Conservation (phyloP, 257 asterid species). For the Voacanga thouarsii region DNA sequence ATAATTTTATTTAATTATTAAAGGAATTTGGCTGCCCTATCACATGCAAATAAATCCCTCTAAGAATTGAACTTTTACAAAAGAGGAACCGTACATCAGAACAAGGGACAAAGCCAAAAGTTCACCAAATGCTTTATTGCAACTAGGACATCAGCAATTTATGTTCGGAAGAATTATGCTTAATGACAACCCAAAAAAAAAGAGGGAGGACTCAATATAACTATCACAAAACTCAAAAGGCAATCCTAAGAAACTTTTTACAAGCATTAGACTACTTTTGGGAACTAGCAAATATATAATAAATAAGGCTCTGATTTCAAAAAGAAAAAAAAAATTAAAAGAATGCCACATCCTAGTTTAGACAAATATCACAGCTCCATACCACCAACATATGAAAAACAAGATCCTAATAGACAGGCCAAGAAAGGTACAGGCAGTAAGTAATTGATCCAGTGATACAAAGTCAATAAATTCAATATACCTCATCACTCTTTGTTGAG, state of each 20-base stretch:
- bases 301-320: not conserved
- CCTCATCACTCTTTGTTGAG: slow-evolving; percentile 68
- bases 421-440: not conserved
- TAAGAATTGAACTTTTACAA: not conserved
- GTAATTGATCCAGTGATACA: not conserved
- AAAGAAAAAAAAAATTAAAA: too few relatives aligned
- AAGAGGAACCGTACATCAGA: not conserved
- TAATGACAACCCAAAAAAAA: too few relatives aligned
- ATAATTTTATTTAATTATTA: not conserved
- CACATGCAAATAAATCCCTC: not conserved
- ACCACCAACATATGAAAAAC: not conserved
- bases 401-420: not conserved
- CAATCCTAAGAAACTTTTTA: not conserved
- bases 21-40: not conserved
- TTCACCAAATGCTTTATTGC: not conserved
- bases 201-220: not conserved
- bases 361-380: not conserved
- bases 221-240: not conserved
- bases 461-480: slow-evolving; percentile 21
- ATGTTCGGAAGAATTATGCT: too few relatives aligned
- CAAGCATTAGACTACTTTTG: not conserved
- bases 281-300: not conserved
- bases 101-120: not conserved
- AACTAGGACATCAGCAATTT: too few relatives aligned
- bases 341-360: not conserved